Conservation (phyloP, 768 basidiomycete species). For the Phaffia tasmanica region DNA sequence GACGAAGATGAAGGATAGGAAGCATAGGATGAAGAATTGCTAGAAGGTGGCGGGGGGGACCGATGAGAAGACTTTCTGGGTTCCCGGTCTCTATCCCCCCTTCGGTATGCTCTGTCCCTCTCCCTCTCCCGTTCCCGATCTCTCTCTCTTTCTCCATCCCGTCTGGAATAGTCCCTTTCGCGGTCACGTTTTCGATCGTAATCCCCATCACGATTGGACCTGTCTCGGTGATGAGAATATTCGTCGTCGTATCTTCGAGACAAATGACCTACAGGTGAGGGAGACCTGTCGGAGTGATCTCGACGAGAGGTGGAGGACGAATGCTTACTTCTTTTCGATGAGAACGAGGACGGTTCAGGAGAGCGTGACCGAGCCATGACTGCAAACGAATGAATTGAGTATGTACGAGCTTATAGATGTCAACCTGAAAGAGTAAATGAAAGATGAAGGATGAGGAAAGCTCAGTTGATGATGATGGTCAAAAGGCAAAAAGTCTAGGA, state of each 20-base stretch:
- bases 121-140: conserved; percentile 12
- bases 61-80: conserved; percentile 1
- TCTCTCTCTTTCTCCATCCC: not conserved
- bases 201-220: not conserved
- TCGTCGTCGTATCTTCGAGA: conserved; percentile 14
- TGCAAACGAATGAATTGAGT: no score
- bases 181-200: conserved; percentile 9
- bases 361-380: conserved; percentile 20
- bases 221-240: not conserved
- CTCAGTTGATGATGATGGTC: no score
- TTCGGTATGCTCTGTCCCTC: conserved; percentile 2
- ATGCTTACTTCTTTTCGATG: conserved; percentile 17
- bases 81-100: not conserved
- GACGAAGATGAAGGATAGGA: not conserved
- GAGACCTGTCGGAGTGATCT: conserved; percentile 10
- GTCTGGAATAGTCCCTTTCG: not conserved
- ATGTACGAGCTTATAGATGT: no score
- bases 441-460: no score
- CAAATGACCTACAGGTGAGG: not conserved
- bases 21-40: not conserved
- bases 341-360: conserved; percentile 9
- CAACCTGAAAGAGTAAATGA: no score
- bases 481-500: no score
- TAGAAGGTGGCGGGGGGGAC: not conserved
- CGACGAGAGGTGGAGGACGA: not conserved